phyloP scores from a whole-genome alignment of 768 basidiomycete species.

The Russula vinacea region DNA sequence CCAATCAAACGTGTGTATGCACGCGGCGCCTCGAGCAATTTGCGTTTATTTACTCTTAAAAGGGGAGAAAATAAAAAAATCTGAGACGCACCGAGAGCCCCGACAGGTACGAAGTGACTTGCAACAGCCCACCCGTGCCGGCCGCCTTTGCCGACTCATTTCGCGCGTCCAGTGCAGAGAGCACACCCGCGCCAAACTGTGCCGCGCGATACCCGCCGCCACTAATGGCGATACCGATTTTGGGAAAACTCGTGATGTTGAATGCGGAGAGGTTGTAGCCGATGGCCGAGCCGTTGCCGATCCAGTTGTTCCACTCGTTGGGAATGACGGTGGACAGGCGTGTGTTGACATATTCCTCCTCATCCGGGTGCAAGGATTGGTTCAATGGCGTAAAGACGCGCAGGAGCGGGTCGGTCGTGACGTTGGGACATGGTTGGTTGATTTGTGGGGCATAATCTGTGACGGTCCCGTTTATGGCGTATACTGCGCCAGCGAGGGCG shows the following conservation, averaged over 20 bases:
- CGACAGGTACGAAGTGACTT: constrained; percentile 65
- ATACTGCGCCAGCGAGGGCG: background rate
- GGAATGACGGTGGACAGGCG: constrained; percentile 45
- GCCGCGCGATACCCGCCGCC: constrained; percentile 72
- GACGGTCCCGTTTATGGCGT: constrained; percentile 30
- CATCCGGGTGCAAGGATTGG: constrained; percentile 50
- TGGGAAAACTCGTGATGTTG: constrained; percentile 42
- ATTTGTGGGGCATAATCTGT: constrained; percentile 52
- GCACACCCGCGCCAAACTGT: constrained; percentile 58
- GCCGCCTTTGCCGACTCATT: constrained; percentile 54
- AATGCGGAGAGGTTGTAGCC: constrained; percentile 52
- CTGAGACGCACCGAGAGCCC: constrained; percentile 52
- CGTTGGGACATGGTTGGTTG: constrained; percentile 51
- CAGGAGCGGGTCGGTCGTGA: constrained; percentile 47
- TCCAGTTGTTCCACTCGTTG: constrained; percentile 56
- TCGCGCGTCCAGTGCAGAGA: constrained; percentile 58
- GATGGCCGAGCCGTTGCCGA: constrained; percentile 51
- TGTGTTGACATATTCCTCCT: constrained; percentile 46
- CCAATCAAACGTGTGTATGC: background rate
- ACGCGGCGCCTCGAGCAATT: background rate
- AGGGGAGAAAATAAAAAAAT: too few species aligned
- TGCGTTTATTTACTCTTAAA: too few species aligned
- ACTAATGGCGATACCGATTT: constrained; percentile 61
- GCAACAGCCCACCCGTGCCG: constrained; percentile 66
- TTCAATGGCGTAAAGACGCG: constrained; percentile 50